Evolutionary conservation across 192 early-diverging fungal species (phyloP).

Genomic region (Coemansia sp.): DNA sequence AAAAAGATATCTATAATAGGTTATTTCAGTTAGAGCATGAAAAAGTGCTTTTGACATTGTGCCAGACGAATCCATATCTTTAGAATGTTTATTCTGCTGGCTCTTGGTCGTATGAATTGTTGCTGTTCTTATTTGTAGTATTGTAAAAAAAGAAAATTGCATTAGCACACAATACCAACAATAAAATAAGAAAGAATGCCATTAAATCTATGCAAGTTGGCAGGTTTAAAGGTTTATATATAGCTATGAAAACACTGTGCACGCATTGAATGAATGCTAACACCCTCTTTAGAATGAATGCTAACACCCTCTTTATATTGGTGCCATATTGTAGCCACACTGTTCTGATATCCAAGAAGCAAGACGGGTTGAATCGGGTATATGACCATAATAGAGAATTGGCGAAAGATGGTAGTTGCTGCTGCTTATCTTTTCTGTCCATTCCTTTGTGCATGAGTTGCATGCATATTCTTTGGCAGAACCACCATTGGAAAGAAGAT

Average conservation of each 20-base stretch:
- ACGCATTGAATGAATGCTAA: too few relatives aligned
- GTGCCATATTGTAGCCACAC: constrained; percentile 39
- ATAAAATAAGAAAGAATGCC: too few relatives aligned
- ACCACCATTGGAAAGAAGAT: constrained; percentile 2
- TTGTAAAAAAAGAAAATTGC: too few relatives aligned
- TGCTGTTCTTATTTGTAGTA: too few relatives aligned
- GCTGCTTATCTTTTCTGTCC: constrained; percentile 25
- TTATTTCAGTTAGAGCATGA: constrained; percentile 37
- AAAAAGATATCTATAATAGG: constrained; percentile 44
- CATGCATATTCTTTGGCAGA: constrained; percentile 24
- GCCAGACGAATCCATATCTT: neutral
- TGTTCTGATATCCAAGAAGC: constrained; percentile 52
- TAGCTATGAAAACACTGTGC: too few relatives aligned
- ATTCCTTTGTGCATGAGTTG: constrained; percentile 39
- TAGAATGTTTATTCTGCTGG: neutral
- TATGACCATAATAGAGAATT: constrained; percentile 52
- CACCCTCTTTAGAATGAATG: too few relatives aligned
- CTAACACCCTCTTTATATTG: constrained; percentile 5
- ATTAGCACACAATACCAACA: too few relatives aligned
- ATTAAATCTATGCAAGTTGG: too few relatives aligned
- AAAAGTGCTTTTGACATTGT: constrained; percentile 27
- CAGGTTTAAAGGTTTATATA: too few relatives aligned
- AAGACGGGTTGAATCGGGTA: constrained; percentile 39
- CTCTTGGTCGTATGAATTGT: neutral
- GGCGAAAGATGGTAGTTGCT: constrained; percentile 39